Evolutionary conservation across 2,329 filamentous ascomycete genomes (phyloP), one percentile per base, ranked within the genome.

Genomic region (Diaporthe amygdali): DNA sequence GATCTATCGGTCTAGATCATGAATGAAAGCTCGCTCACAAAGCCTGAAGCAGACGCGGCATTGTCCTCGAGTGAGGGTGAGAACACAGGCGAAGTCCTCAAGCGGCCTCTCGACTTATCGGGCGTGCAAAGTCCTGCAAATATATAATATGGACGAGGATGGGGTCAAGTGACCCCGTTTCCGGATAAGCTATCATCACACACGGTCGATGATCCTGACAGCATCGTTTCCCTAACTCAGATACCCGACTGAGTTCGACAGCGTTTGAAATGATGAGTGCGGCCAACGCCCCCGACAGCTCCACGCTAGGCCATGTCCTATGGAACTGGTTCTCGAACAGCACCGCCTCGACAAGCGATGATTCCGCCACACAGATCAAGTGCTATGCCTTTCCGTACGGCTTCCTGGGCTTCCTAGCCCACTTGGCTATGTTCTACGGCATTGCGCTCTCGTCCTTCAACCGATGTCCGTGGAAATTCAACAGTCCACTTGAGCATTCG

Each of bases 321-420:
- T 66, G 61, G 61, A 66, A 66, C 22, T 66, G 61, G 61, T 7
- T 52, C 47, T 51, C 44, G 2, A 39, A 66, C 32, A 66, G 32
- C 32, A 66, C 61, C 0, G 61, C 46, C n/a, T 66, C 61, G 14
- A 41, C 0, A 2, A 66, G 61, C 22, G 47, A 41, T 3, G 49
- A 68, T 2, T 32, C 9, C 2, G 41, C 47, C 1, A 59, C 37
- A 0, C 34, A 56, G 10, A 68, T 56, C 3, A 39, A n/a, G 20
- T 55, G 66, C 22, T 59, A 68, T 5, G 66, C 41, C n/a, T 46
- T 68, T 5, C 66, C 66, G 1, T 68, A 59, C 8, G 66, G 47
- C 1, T 0, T 12, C 2, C 41, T 68, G 5, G 66, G 66, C 17
- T 56, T 68, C 25, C n/a, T 54, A 14, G 49, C 66, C 20, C 66